Percentiles rank a stretch among this genome's conserved stretches.
phyloP scores from a whole-genome alignment of 352 stramenopile genomes.

The Phytopythium kandeliae region DNA sequence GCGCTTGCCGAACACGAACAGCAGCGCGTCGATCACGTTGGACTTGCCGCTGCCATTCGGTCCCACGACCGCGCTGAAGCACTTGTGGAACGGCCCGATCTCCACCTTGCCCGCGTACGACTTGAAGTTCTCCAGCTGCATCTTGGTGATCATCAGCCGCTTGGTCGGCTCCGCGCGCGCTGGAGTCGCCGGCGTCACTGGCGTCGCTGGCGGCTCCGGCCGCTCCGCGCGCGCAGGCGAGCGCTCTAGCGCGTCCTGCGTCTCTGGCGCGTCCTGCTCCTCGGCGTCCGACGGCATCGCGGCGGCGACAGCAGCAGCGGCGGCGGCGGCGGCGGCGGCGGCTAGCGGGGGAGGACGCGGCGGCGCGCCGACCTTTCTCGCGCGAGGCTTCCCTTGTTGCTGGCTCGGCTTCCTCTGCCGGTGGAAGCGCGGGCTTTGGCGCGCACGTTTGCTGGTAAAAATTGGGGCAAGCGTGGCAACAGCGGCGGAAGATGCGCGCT shows the following conservation, averaged over 20 bases:
- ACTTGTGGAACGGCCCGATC: slow-evolving; percentile 99
- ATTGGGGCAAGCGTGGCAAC: no score
- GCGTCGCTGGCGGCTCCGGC: neutral
- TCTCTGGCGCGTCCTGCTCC: neutral
- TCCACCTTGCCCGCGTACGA: slow-evolving; percentile 95
- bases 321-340: neutral
- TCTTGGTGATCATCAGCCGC: slow-evolving; percentile 97
- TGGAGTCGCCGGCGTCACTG: slow-evolving; percentile 11
- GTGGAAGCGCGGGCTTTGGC: neutral
- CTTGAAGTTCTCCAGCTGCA: slow-evolving; percentile 99
- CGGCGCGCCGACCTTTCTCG: neutral
- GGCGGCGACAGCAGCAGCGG: neutral
- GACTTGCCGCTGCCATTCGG: slow-evolving; percentile 99
- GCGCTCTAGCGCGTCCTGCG: neutral
- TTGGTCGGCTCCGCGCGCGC: slow-evolving; percentile 23
- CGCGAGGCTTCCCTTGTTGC: neutral
- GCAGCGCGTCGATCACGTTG: slow-evolving; percentile 99
- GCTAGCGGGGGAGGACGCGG: neutral
- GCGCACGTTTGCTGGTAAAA: neutral
- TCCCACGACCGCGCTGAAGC: slow-evolving; percentile 97
- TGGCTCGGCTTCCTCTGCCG: neutral
- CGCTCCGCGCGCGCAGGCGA: neutral
- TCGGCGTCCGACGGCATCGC: slow-evolving; percentile 5
- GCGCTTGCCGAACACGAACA: slow-evolving; percentile 99
- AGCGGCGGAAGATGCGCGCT: no score